Evolutionary conservation across 1,284 basidiomycete genomes (phyloP).

Genomic region (Apiotrichum laibachii): DNA sequence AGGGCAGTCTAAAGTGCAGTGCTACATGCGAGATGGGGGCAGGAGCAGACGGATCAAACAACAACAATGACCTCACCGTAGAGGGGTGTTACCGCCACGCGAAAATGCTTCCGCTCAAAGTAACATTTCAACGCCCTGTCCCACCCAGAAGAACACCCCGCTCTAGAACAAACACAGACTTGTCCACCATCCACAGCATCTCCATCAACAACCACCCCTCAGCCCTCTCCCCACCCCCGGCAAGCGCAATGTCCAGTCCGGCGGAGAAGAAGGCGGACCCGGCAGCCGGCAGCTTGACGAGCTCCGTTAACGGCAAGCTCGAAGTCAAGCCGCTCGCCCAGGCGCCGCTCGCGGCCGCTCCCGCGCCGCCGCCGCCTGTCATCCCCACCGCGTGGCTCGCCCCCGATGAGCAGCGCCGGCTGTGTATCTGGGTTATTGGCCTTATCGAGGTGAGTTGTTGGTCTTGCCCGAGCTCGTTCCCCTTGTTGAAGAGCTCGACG

Average conservation of each 20-base stretch:
- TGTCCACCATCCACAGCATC: neutral
- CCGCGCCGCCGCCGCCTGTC: slow-evolving; percentile 35
- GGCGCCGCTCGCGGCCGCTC: slow-evolving; percentile 1
- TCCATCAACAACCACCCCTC: neutral
- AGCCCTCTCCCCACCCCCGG: neutral
- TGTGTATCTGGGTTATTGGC: slow-evolving; percentile 39
- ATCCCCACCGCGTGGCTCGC: slow-evolving; percentile 43
- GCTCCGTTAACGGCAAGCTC: neutral
- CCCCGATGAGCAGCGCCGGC: slow-evolving; percentile 42
- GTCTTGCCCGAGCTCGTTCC: too few species aligned
- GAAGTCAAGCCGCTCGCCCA: slow-evolving; percentile 3
- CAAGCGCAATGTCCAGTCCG: slow-evolving; percentile 2
- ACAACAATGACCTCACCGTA: too few species aligned
- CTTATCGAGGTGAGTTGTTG: slow-evolving; percentile 36
- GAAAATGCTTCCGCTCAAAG: too few species aligned
- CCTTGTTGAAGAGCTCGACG: neutral
- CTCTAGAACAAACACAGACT: too few species aligned
- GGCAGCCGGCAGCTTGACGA: neutral
- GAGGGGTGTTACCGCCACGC: too few species aligned
- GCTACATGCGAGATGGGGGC: too few species aligned
- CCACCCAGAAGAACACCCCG: too few species aligned
- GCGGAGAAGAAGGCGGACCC: slow-evolving; percentile 1
- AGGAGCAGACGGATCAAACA: too few species aligned
- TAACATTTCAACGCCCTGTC: too few species aligned
- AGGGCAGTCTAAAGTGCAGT: too few species aligned